Conservation (phyloP, 371 early-diverging fungal genomes). For the Apophysomyces elegans region DNA sequence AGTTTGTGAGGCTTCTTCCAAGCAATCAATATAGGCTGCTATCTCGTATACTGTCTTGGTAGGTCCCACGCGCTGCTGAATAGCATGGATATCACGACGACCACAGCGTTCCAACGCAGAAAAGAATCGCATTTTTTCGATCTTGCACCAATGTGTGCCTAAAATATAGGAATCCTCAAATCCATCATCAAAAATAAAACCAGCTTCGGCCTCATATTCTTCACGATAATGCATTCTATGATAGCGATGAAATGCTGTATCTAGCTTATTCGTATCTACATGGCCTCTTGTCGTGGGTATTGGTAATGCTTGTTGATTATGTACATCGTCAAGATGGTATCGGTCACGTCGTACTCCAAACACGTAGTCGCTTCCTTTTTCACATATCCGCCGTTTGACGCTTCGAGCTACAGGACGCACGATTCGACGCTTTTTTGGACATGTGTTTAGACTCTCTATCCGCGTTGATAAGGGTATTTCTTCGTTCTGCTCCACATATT, state of each 20-base stretch:
- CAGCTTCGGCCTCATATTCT: not conserved
- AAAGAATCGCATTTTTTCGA: slow-evolving; percentile 30
- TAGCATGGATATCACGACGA: slow-evolving; percentile 14
- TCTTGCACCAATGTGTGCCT: slow-evolving; percentile 17
- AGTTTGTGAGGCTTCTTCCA: slow-evolving; percentile 14
- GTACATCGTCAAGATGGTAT: not conserved
- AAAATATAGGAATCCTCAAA: slow-evolving; percentile 2
- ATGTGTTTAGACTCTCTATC: not conserved
- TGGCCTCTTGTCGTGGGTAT: not conserved
- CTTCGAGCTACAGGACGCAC: not conserved
- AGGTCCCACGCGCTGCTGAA: slow-evolving; percentile 26
- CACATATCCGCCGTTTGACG: not conserved
- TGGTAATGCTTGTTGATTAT: not conserved
- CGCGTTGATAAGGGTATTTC: too few species aligned
- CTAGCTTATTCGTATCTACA: not conserved
- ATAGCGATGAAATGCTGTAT: not conserved
- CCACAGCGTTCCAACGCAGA: slow-evolving; percentile 30
- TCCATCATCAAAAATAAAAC: not conserved
- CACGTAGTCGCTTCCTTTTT: not conserved
- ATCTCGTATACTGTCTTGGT: slow-evolving; percentile 29
- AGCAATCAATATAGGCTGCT: slow-evolving; percentile 15
- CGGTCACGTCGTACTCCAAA: not conserved
- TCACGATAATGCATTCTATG: not conserved
- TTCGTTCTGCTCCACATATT: too few species aligned
- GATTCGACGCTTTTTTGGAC: not conserved